These are phyloP conservation scores for Mallotus repandus DNA, from an alignment of 441 rosid species.

Conservation along the genomic window DNA sequence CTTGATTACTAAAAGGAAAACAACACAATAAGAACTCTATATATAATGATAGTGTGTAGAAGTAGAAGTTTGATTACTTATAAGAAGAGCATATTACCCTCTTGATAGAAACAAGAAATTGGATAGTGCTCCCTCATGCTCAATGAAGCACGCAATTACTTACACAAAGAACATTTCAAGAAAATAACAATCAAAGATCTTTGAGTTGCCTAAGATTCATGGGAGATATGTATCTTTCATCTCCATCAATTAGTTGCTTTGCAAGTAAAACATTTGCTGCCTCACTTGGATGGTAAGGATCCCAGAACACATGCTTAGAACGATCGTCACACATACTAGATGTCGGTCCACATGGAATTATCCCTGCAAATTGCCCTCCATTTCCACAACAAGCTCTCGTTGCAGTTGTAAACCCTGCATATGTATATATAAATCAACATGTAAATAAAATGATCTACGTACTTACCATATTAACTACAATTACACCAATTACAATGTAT, in stretches of 20 bases:
- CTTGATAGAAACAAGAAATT: not conserved
- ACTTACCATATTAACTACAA: too few species aligned
- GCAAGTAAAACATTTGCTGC: slow-evolving; percentile 81
- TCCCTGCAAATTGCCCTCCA: slow-evolving; percentile 88
- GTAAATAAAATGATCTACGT: too few species aligned
- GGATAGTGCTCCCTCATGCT: not conserved
- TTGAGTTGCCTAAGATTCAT: slow-evolving; percentile 72
- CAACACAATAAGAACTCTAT: too few species aligned
- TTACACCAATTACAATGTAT: too few species aligned
- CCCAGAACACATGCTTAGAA: slow-evolving; percentile 87
- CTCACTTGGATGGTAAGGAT: slow-evolving; percentile 94
- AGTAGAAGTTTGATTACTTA: not conserved
- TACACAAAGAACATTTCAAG: not conserved
- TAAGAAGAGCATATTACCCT: not conserved
- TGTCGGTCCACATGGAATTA: slow-evolving; percentile 90
- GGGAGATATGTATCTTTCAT: slow-evolving; percentile 51
- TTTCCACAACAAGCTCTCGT: slow-evolving; percentile 88
- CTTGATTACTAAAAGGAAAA: too few species aligned
- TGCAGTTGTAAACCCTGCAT: slow-evolving; percentile 64
- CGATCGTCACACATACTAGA: slow-evolving; percentile 67
- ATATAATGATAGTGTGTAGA: too few species aligned
- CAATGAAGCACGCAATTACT: not conserved
- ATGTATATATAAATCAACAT: not conserved
- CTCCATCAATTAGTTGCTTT: slow-evolving; percentile 68
- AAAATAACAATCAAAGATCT: slow-evolving; percentile 33